Base-by-base conservation (phyloP, 805 yeast species). In the Yarrowia sp. region DNA sequence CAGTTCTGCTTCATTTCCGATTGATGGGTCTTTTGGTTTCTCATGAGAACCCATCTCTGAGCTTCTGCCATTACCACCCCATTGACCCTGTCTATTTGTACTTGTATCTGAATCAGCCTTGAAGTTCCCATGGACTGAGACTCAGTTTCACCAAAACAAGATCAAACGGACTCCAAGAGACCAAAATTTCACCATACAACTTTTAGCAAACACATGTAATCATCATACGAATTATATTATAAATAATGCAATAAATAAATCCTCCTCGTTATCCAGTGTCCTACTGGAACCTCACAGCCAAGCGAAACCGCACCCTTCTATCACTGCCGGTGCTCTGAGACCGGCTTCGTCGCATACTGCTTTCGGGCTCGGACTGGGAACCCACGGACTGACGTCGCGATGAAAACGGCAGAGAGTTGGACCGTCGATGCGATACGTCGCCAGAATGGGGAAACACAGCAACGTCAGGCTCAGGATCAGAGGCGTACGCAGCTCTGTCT, bases 191-290 rank as follows among this genome's bases (percentile, higher is more conserved):
- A n/a, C n/a, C n/a, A n/a, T n/a, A n/a, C n/a, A n/a, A n/a, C n/a
- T n/a, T n/a, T n/a, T n/a, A n/a, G n/a, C n/a, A n/a, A n/a, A n/a
- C n/a, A n/a, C n/a, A n/a, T n/a, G n/a, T n/a, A n/a, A n/a, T n/a
- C n/a, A 27, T 39, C 44, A 39, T 39, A 22, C 18, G 44, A 39
- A 22, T 14, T 21, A n/a, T 39, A 44, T 24, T 35, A 51, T 35
- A 51, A 51, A 51, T 35, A 51, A 51, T 35, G 44, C 41, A 51
- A 51, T 35, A 51, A 51, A 51, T 35, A 51, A n/a, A 51, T 21
- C 27, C 49, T 16, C 32, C 49, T 12, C 14, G 16, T 8, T 7
- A 29, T 35, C 8, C 29, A 2, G 13, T 6, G 5, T 7, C 14
- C 22, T 29, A 51, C 44, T 51, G 41, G 25, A 36, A 51, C 33